A percentile compares a stretch with the other conserved stretches of the same genome.
phyloP scores from a whole-genome alignment of 2,329 filamentous ascomycete species.

The Fusarium graminum region DNA sequence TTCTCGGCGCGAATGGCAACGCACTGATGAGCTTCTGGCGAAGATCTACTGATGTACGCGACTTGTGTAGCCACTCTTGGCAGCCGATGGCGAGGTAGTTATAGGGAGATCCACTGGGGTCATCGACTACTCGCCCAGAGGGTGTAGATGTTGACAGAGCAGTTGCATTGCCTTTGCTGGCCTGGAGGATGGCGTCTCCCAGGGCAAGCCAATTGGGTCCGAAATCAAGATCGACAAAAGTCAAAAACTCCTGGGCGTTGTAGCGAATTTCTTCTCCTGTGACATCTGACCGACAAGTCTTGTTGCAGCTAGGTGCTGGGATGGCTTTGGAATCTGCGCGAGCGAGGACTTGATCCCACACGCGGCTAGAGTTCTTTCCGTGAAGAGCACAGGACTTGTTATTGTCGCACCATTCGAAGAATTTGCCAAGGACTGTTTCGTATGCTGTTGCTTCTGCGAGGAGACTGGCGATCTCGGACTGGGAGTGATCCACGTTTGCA shows the following conservation, averaged over 20 bases:
- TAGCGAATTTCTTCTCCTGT: conserved; percentile 45
- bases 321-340: conserved; percentile 32
- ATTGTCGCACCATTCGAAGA: conserved; percentile 44
- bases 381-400: conserved; percentile 39
- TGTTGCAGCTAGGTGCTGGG: conserved; percentile 27
- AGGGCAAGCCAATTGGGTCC: conserved; percentile 34
- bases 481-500: conserved; percentile 46
- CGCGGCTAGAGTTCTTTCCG: conserved; percentile 29
- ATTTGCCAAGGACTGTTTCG: conserved; percentile 38
- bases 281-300: conserved; percentile 36
- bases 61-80: conserved; percentile 42
- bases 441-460: conserved; percentile 34
- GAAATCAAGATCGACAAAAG: conserved; percentile 29
- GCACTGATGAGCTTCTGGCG: conserved; percentile 25
- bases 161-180: conserved; percentile 41
- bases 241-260: conserved; percentile 25
- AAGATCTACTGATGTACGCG: conserved; percentile 28
- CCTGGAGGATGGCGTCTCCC: conserved; percentile 28
- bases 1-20: conserved; percentile 33
- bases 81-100: conserved; percentile 43
- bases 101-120: conserved; percentile 29
- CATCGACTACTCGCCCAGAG: background rate
- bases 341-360: conserved; percentile 35
- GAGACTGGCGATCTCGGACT: conserved; percentile 32
- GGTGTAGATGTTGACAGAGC: conserved; percentile 29